phyloP scores from a whole-genome alignment of 2,329 filamentous ascomycete species.

The Boeremia lycopersici region DNA sequence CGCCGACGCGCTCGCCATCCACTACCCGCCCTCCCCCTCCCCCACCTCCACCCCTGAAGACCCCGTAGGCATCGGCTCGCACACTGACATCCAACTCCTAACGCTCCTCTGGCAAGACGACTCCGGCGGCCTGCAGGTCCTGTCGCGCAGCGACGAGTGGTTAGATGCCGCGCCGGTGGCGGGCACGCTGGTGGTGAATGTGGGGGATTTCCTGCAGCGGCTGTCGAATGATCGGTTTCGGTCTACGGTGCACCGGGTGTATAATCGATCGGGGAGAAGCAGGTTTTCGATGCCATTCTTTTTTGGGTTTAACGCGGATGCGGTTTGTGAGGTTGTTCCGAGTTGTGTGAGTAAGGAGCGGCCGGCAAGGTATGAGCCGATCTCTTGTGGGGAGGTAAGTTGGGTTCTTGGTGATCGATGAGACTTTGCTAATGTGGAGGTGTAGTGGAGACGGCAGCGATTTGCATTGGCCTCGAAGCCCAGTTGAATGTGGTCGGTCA shows the following conservation, averaged over 20 bases:
- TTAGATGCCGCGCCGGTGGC: slow-evolving; percentile 38
- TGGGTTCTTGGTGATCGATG: neutral
- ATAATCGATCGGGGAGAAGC: slow-evolving; percentile 32
- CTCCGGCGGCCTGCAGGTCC: slow-evolving; percentile 36
- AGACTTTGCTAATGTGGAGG: neutral
- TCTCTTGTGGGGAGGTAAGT: slow-evolving; percentile 8
- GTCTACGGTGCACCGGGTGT: slow-evolving; percentile 55
- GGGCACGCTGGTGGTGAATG: slow-evolving; percentile 44
- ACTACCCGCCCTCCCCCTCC: slow-evolving; percentile 23
- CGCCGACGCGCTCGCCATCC: slow-evolving; percentile 27
- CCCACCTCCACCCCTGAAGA: neutral
- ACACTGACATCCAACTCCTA: slow-evolving; percentile 22
- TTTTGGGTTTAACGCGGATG: slow-evolving; percentile 61
- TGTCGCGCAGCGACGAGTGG: slow-evolving; percentile 43
- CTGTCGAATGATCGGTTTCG: slow-evolving; percentile 57
- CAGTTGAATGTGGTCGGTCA: neutral
- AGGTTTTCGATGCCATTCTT: slow-evolving; percentile 64
- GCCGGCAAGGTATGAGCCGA: slow-evolving; percentile 56
- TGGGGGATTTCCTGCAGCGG: slow-evolving; percentile 61
- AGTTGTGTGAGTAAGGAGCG: slow-evolving; percentile 52
- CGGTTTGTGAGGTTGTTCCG: slow-evolving; percentile 54
- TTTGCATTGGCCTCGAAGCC: neutral
- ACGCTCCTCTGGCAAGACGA: slow-evolving; percentile 16
- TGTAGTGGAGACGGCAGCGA: neutral
- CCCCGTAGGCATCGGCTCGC: slow-evolving; percentile 29